Evolutionary conservation across 768 basidiomycete genomes (phyloP).

Genomic region (Boletus barrowsii): DNA sequence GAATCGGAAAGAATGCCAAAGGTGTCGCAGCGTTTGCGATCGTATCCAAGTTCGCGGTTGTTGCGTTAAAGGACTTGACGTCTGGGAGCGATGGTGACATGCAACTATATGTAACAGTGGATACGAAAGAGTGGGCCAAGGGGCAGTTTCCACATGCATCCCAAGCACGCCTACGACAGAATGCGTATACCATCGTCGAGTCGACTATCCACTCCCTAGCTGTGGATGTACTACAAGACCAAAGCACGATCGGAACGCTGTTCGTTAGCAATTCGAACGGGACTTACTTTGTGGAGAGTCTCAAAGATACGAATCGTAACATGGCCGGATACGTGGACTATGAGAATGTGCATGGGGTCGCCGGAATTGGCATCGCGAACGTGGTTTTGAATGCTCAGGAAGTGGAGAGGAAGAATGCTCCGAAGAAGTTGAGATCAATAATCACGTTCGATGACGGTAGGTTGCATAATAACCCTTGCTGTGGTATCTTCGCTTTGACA

Average conservation of each 20-base stretch:
- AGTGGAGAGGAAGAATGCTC: conserved; percentile 65
- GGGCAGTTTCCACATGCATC: conserved; percentile 92
- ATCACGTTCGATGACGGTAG: conserved; percentile 90
- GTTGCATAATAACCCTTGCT: not conserved
- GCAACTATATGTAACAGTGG: conserved; percentile 82
- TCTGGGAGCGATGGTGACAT: conserved; percentile 61
- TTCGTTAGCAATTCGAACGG: conserved; percentile 97
- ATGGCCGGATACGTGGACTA: conserved; percentile 87
- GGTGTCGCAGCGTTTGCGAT: conserved; percentile 94
- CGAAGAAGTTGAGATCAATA: conserved; percentile 71
- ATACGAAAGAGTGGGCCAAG: conserved; percentile 81
- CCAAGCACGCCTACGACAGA: conserved; percentile 74
- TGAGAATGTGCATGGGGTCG: conserved; percentile 81
- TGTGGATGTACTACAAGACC: conserved; percentile 83
- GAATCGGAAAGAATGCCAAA: conserved; percentile 78
- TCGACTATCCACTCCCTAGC: conserved; percentile 90
- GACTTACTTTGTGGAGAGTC: conserved; percentile 87
- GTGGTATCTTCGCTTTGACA: not conserved
- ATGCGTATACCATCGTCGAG: conserved; percentile 95
- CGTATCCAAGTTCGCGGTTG: conserved; percentile 89
- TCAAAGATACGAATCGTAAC: conserved; percentile 93
- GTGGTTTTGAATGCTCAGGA: conserved; percentile 80
- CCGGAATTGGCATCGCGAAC: conserved; percentile 91
- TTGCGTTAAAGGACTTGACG: conserved; percentile 73
- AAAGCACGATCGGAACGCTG: conserved; percentile 73